Evolutionary conservation across 768 basidiomycete species (phyloP), one percentile per base, ranked within the genome.

Genomic region (Psilocybe sp.): DNA sequence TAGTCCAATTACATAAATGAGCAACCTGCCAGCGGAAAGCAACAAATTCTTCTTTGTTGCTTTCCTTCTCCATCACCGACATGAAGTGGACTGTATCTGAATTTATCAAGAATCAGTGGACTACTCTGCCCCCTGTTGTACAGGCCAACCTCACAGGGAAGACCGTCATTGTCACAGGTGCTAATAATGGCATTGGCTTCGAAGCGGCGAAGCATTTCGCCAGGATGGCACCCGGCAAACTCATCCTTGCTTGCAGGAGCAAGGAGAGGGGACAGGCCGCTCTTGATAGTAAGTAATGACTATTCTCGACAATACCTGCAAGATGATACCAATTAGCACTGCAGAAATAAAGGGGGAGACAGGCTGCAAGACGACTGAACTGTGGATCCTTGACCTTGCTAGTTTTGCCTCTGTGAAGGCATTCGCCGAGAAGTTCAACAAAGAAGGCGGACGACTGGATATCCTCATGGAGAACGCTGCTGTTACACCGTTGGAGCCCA

Each of bases 101-200:
- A 28, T 28, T 28, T 28, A 28, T 28, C 23, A 28, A 28, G 23
- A 28, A 28, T 28, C 23, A 28, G 23, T 28, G 23, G 23, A 28
- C 23, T 7, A 28, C 44, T 1, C 48, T 65, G 10, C 65, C 68
- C 7, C 64, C 66, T 4, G 65, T 74, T 2, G 62, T 64, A 15
- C 54, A 58, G 2, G 65, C 57, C 0, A 70, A 77, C 50, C 63
- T 81, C 16, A 57, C 60, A 9, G 74, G 73, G 6, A 78, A 75
- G 56, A 77, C 75, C 4, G 68, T 81, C 15, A 49, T 81, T 15
- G 69, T 83, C 28, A 66, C 71, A 15, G 72, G 72, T 7, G 75
- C 80, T 3, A 83, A 84, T 52, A 67, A 69, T 19, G 82, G 78
- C 1, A 53, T 79, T 2, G 78, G 77, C 0, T 67, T 75, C 32